Percentiles rank a stretch among this genome's conserved stretches.
Conservation (phyloP, 2,329 filamentous ascomycete genomes). For the Fusarium armeniacum region DNA sequence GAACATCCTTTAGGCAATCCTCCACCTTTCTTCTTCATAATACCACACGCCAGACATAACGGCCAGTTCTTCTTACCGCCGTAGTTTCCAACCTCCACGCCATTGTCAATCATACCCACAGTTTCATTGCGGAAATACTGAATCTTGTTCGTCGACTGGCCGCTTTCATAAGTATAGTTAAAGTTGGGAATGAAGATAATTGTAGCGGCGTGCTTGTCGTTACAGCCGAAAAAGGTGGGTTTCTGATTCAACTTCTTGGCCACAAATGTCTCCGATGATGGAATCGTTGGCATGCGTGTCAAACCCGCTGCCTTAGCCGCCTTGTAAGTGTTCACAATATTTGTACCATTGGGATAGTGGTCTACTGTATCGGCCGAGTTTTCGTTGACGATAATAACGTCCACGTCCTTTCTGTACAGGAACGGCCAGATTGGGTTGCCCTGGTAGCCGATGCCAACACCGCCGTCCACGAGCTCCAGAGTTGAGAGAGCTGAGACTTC, state of each 20-base stretch:
- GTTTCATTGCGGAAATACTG: slow-evolving; percentile 13
- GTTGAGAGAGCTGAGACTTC: slow-evolving; percentile 6
- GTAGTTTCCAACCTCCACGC: slow-evolving; percentile 15
- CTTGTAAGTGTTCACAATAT: slow-evolving; percentile 16
- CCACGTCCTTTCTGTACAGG: slow-evolving; percentile 3
- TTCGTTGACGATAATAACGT: slow-evolving; percentile 22
- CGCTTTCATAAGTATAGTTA: slow-evolving; percentile 18
- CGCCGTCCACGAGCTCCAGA: slow-evolving; percentile 11
- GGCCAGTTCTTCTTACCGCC: slow-evolving; percentile 20
- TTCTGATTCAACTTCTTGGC: slow-evolving; percentile 14
- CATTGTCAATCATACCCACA: slow-evolving; percentile 13
- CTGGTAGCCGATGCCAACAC: slow-evolving; percentile 11
- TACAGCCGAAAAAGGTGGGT: slow-evolving; percentile 11
- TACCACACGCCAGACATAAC: slow-evolving; percentile 10
- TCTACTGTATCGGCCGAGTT: slow-evolving; percentile 13
- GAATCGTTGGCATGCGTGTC: slow-evolving; percentile 13
- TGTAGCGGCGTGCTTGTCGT: neutral
- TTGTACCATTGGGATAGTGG: slow-evolving; percentile 5
- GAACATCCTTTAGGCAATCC: neutral
- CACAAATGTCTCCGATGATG: slow-evolving; percentile 11
- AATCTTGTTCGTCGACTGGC: slow-evolving; percentile 10
- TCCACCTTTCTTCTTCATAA: slow-evolving; percentile 12
- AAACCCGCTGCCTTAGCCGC: neutral
- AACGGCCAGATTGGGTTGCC: slow-evolving; percentile 19
- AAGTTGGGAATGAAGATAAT: slow-evolving; percentile 22